phyloP scores from a whole-genome alignment of 2,329 filamentous ascomycete genomes.

The Neopestalotiopsis clavispora region DNA sequence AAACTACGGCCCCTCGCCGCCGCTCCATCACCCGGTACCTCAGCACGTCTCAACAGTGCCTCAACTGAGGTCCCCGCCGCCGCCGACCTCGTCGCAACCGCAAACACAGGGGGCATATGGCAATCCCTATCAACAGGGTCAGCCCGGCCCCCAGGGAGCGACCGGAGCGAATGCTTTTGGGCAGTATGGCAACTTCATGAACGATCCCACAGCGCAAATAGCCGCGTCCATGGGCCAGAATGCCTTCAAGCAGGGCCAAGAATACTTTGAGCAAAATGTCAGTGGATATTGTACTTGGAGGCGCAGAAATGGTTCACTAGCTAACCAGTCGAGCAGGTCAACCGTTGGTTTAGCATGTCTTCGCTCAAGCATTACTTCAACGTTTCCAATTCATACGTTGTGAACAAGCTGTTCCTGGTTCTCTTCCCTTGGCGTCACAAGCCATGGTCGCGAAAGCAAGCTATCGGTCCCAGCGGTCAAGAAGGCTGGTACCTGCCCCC shows the following conservation, averaged over 20 bases:
- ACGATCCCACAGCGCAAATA: constrained; percentile 92
- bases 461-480: constrained; percentile 70
- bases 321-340: constrained; percentile 44
- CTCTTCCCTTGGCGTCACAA: constrained; percentile 98
- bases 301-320: not conserved
- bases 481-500: constrained; percentile 86
- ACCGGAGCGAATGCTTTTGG: constrained; percentile 65
- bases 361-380: constrained; percentile 99
- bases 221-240: constrained; percentile 93
- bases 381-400: constrained; percentile 95
- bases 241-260: constrained; percentile 88
- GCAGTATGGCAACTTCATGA: constrained; percentile 91
- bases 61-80: constrained; percentile 91
- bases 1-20: constrained; percentile 85
- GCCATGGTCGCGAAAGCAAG: constrained; percentile 93
- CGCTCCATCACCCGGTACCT: constrained; percentile 94
- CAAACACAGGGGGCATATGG: constrained; percentile 71
- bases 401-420: constrained; percentile 90
- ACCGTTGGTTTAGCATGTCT: constrained; percentile 85
- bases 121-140: constrained; percentile 75
- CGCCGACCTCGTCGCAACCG: constrained; percentile 72
- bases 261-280: constrained; percentile 96
- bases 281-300: constrained; percentile 33
- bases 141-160: constrained; percentile 38
- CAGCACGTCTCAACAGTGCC: constrained; percentile 98